Base-by-base conservation (phyloP, 352 stramenopile species). In the Pythium coloratum region DNA sequence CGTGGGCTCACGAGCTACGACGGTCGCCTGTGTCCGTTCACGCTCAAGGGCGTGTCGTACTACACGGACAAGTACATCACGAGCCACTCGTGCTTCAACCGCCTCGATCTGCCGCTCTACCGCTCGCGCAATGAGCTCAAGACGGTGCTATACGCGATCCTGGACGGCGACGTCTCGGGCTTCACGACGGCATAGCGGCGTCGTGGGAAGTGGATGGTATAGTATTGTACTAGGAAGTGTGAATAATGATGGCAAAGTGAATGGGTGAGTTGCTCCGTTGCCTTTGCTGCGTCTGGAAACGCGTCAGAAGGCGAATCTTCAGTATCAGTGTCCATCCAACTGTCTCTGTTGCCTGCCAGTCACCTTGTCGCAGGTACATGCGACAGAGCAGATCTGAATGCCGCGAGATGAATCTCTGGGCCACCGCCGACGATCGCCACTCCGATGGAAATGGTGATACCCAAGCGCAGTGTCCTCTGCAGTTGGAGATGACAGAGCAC, bases 61-160 rank as follows among this genome's bases (percentile, higher is more conserved):
- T 50, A 69, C 40, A 53, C 28, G 5, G 49, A 55, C 6, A 38
- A 54, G 50, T 69, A 59, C 54, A 64, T 69, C 26, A 30, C 12
- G 33, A 67, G 58, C 54, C 65, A 70, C 36, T 28, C 64, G 47
- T 70, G 64, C 64, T 70, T 70, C 51, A 67, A 73, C 34, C 69
- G 69, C 2, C 95, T 98, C 67, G 92, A 98, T 75, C 73, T 98
- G 24, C 90, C 92, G 34, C 57, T 96, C 26, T 98, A 96, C 68
- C 78, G 86, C 30, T 79, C 70, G 8, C 92, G 86, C 64, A 72
- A 80, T 30, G 84, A 97, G 51, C 28, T 78, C 20, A 50, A 46
- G 14, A 73, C 62, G 34, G 55, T 75, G n/a, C 64, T 78, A 12
- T 70, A 64, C 38, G 63, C 68, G 33, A 67, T 74, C 44, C 57